phyloP scores from a whole-genome alignment of 495 filamentous ascomycete genomes.

The Aspergillus cristatus region DNA sequence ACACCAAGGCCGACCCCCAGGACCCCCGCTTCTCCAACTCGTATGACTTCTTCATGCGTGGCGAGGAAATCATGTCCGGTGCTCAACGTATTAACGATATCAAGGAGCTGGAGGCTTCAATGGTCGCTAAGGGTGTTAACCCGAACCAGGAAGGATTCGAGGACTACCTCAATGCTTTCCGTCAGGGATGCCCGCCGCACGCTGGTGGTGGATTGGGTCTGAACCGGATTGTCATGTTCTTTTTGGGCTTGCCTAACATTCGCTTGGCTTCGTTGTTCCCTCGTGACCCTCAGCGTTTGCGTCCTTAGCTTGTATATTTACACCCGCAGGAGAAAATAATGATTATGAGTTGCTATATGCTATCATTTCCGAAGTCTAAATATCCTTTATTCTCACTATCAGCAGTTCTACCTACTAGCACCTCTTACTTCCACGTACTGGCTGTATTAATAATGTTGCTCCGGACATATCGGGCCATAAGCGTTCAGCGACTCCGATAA shows the following conservation, averaged over 20 bases:
- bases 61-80: conserved; percentile 81
- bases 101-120: conserved; percentile 55
- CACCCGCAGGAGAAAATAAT: too few relatives aligned
- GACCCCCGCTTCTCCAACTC: conserved; percentile 66
- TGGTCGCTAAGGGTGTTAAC: conserved; percentile 64
- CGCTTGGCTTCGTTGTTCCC: conserved; percentile 72
- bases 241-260: conserved; percentile 73
- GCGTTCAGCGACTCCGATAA: too few relatives aligned
- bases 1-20: conserved; percentile 68
- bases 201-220: conserved; percentile 81
- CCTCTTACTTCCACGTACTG: too few relatives aligned
- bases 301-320: conserved; percentile 37
- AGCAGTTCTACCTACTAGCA: too few relatives aligned
- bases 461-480: too few relatives aligned
- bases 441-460: too few relatives aligned
- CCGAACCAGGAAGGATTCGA: conserved; percentile 65
- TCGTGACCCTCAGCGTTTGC: conserved; percentile 73
- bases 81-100: conserved; percentile 79
- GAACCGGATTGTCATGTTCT: conserved; percentile 85
- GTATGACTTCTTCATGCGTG: conserved; percentile 92
- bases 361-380: too few relatives aligned
- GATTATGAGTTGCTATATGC: too few relatives aligned
- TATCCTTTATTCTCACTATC: too few relatives aligned
- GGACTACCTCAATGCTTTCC: conserved; percentile 78
- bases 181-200: conserved; percentile 69